Evolutionary conservation across 2,329 filamentous ascomycete species (phyloP).

Genomic region (Paradendryphiella salina): DNA sequence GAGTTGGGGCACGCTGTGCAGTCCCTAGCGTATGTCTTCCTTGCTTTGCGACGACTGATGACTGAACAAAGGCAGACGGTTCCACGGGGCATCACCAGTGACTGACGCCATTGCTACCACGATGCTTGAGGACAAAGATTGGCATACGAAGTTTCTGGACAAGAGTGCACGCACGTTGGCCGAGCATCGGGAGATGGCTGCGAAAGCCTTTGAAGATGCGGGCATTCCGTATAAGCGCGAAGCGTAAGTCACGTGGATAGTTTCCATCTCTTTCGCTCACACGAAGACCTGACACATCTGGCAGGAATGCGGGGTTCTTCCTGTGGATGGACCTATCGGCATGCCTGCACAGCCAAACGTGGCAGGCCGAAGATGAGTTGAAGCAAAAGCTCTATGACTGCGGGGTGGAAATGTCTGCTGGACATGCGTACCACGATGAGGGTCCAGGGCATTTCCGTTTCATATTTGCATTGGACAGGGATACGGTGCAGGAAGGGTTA

Average conservation of each 20-base stretch:
- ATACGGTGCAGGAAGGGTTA: constrained; percentile 44
- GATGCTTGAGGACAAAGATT: constrained; percentile 27
- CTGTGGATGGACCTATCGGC: constrained; percentile 56
- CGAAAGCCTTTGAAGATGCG: not conserved
- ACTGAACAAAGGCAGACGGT: constrained; percentile 32
- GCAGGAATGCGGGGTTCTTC: constrained; percentile 61
- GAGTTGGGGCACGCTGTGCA: constrained; percentile 22
- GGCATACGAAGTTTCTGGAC: constrained; percentile 8
- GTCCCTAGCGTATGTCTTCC: constrained; percentile 32
- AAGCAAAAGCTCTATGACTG: constrained; percentile 19
- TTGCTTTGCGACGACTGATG: not conserved
- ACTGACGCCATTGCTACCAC: constrained; percentile 22
- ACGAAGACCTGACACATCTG: not conserved
- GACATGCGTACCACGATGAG: constrained; percentile 42
- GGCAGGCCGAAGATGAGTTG: constrained; percentile 32
- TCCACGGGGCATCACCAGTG: constrained; percentile 23
- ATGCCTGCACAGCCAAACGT: constrained; percentile 13
- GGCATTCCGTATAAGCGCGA: constrained; percentile 3
- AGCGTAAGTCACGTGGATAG: not conserved
- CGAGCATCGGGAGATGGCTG: constrained; percentile 1
- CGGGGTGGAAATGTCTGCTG: constrained; percentile 29
- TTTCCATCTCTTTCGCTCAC: not conserved
- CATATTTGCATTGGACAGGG: constrained; percentile 46
- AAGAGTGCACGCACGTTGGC: not conserved
- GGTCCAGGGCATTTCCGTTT: constrained; percentile 50